Base-by-base conservation (phyloP, 495 filamentous ascomycete species). In the Echria macrotheca region DNA sequence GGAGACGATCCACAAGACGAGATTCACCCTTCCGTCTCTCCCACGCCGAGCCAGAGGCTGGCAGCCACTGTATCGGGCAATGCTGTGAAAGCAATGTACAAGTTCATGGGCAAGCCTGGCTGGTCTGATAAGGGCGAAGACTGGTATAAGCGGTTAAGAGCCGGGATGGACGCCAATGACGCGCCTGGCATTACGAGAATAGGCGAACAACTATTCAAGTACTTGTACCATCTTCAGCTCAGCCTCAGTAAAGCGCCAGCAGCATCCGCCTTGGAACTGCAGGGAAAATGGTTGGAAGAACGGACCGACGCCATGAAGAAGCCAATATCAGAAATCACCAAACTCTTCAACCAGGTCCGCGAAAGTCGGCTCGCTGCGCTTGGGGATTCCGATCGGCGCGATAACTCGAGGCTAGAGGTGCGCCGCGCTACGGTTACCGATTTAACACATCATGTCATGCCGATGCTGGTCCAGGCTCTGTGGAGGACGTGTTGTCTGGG, bases 401-500 rank as follows among this genome's bases (percentile, higher is more conserved):
- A 15, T 18, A 40, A 31, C 17, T 9, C 11, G n/a, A 14, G 32
- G 9, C 37, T 49, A 7, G 26, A 42, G n/a, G 9, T 12, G 2
- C 37, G 47, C 15, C 35, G 18, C 18, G 24, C 25, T 28, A 22
- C 42, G 11, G 25, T 32, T 7, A 12, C 12, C 1, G 44, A 47
- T 12, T 5, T 47, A 6, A 1, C 37, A 5, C n/a, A 36, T 14
- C 19, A 19, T 15, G 4, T 44, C 4, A 54, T 54, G n/a, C 55
- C 55, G 2, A 51, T 50, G 39, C 31, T 58, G 8, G 47, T 54
- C 11, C 19, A 43, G 4, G 7, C 33, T 6, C 14, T 58, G 15
- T 48, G 32, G 38, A 29, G 10, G 11, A 7, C 41, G 12, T 56
- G 52, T 10, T 47, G 23, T 14, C 35, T 57, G 0, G 57, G 57